These are phyloP conservation scores for Trametes gibbosa DNA, from an alignment of 768 basidiomycete species.

Conservation along the genomic window DNA sequence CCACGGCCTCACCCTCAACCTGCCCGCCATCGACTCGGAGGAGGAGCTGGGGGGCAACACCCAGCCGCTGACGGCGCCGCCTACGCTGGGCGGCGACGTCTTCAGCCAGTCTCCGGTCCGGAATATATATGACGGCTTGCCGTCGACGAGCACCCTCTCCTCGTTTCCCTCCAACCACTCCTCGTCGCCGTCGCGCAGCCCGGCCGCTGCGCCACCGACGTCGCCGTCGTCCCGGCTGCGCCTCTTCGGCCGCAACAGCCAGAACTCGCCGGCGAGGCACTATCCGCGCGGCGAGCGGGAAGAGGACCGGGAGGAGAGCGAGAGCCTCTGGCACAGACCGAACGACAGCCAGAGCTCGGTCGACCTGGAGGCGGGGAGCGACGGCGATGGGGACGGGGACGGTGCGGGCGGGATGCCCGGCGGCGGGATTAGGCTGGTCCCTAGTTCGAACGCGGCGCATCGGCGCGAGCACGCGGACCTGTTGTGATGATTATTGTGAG, in stretches of 20 bases:
- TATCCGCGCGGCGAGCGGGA: constrained; percentile 26
- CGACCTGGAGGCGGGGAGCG: constrained; percentile 13
- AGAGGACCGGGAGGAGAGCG: constrained; percentile 31
- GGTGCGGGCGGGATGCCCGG: constrained; percentile 6
- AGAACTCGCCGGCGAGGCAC: constrained; percentile 16
- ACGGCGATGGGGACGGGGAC: constrained; percentile 12
- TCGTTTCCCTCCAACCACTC: constrained; percentile 21
- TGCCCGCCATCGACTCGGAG: constrained; percentile 9
- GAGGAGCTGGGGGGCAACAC: constrained; percentile 11
- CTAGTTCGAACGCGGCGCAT: constrained; percentile 12
- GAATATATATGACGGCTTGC: constrained; percentile 19
- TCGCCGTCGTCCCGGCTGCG: constrained; percentile 14
- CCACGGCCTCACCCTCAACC: constrained; percentile 12
- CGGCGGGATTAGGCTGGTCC: constrained; percentile 25
- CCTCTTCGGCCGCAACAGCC: constrained; percentile 14
- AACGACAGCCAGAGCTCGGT: constrained; percentile 11
- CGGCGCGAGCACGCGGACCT: constrained; percentile 12
- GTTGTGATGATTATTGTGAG: neutral
- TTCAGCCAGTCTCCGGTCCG: constrained; percentile 4
- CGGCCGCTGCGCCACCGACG: constrained; percentile 2
- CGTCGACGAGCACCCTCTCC: constrained; percentile 23
- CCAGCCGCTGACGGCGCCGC: constrained; percentile 16
- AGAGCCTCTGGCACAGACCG: constrained; percentile 24
- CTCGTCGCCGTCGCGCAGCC: constrained; percentile 5
- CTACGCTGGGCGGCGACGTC: constrained; percentile 9